phyloP scores from a whole-genome alignment of 1,284 basidiomycete genomes.

The Moesziomyces sp. region DNA sequence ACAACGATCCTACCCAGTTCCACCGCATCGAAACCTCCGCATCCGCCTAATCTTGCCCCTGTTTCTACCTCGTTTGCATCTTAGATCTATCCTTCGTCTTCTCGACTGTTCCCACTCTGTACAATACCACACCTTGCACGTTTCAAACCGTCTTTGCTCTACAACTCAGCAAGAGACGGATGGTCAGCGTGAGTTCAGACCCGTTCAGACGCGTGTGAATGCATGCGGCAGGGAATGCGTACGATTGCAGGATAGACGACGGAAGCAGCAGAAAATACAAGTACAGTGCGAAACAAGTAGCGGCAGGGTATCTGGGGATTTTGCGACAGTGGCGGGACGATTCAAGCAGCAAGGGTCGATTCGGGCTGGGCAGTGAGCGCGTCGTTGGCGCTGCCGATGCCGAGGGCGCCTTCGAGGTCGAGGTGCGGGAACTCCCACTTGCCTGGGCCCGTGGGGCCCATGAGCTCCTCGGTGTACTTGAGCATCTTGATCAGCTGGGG shows the following conservation, averaged over 20 bases:
- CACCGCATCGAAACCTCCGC: constrained; percentile 53
- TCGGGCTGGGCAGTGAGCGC: constrained; percentile 16
- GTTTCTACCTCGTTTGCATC: neutral
- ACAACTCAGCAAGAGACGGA: neutral
- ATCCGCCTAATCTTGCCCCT: constrained; percentile 10
- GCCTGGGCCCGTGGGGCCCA: constrained; percentile 72
- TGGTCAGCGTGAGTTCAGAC: too few relatives aligned
- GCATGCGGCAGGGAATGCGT: neutral
- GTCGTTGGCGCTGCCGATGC: constrained; percentile 10
- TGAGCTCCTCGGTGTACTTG: constrained; percentile 85
- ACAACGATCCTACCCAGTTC: constrained; percentile 67
- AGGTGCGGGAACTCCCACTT: constrained; percentile 58
- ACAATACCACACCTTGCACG: neutral
- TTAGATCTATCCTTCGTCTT: constrained; percentile 1
- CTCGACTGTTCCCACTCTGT: neutral
- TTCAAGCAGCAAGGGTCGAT: constrained; percentile 17
- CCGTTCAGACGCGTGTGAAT: too few relatives aligned
- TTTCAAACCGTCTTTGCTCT: neutral
- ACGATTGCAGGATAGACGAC: constrained; percentile 1
- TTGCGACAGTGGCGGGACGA: neutral
- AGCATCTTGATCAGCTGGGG: constrained; percentile 85
- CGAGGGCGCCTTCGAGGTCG: constrained; percentile 45
- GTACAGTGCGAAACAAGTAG: constrained; percentile 6
- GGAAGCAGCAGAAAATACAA: constrained; percentile 6
- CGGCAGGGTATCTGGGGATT: constrained; percentile 14